Evolutionary conservation across 176 grass and related monocot genomes (phyloP).

Genomic region (Eremochloa ophiuroides): DNA sequence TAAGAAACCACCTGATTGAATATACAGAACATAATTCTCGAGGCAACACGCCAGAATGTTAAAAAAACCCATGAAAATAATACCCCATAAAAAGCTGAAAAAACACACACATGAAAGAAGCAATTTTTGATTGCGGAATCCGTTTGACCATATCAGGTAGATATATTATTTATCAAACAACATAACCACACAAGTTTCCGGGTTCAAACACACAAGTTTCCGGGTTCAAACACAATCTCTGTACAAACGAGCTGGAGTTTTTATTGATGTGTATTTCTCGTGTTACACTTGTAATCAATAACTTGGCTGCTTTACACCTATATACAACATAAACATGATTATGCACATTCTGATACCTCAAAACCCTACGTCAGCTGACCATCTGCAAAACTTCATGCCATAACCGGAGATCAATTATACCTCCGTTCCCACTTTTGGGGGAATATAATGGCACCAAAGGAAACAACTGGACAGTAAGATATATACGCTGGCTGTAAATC

Average conservation of each 20-base stretch:
- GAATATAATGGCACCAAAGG: slow-evolving; percentile 21
- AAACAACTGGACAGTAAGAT: slow-evolving; percentile 1
- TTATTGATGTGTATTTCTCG: slow-evolving; percentile 23
- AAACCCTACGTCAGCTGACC: slow-evolving; percentile 40
- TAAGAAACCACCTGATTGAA: not conserved
- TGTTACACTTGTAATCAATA: slow-evolving; percentile 32
- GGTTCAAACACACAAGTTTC: not conserved
- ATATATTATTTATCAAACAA: not conserved
- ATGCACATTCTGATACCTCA: slow-evolving; percentile 34
- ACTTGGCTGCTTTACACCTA: slow-evolving; percentile 23
- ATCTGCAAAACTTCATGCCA: slow-evolving; percentile 34
- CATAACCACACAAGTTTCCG: not conserved
- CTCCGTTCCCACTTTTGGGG: slow-evolving; percentile 30
- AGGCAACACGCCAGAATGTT: not conserved
- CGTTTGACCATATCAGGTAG: not conserved
- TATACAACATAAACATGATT: slow-evolving; percentile 34
- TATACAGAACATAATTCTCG: not conserved
- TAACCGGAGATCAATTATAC: slow-evolving; percentile 14
- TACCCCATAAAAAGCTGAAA: no score
- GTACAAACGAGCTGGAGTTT: slow-evolving; percentile 11
- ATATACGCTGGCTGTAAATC: slow-evolving; percentile 30
- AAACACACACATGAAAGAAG: not conserved
- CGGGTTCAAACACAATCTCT: not conserved
- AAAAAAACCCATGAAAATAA: not conserved
- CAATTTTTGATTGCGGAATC: not conserved